Evolutionary conservation across 2,329 filamentous ascomycete species (phyloP).

Genomic region (Tricladium varicosporioides): DNA sequence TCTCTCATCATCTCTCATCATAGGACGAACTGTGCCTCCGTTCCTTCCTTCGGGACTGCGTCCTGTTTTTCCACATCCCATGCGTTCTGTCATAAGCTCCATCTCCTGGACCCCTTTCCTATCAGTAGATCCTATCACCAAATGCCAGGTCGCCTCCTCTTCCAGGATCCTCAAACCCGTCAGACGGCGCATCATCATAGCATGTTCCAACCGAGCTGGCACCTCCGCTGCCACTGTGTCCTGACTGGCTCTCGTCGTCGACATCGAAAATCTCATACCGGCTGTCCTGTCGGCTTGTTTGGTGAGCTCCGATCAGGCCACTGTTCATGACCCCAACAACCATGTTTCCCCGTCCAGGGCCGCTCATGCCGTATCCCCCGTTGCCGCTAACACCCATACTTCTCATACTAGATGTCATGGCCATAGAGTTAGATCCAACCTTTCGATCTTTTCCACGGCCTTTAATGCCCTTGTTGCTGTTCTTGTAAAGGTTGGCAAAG

Average conservation of each 20-base stretch:
- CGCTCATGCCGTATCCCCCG: slow-evolving; percentile 17
- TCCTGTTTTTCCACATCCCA: slow-evolving; percentile 6
- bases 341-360: slow-evolving; percentile 21
- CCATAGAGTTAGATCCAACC: slow-evolving; percentile 40
- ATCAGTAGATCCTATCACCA: slow-evolving; percentile 46
- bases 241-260: slow-evolving; percentile 40
- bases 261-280: slow-evolving; percentile 48
- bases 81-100: not conserved
- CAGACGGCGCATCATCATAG: slow-evolving; percentile 42
- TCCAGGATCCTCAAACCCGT: slow-evolving; percentile 24
- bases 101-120: slow-evolving; percentile 14
- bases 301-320: slow-evolving; percentile 19
- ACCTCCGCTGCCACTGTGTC: slow-evolving; percentile 31
- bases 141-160: slow-evolving; percentile 38
- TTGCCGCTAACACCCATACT: slow-evolving; percentile 3
- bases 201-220: slow-evolving; percentile 36
- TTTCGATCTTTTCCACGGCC: slow-evolving; percentile 84
- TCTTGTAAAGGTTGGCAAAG: slow-evolving; percentile 87
- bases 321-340: slow-evolving; percentile 6
- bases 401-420: slow-evolving; percentile 12
- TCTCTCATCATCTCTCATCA: slow-evolving; percentile 19
- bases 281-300: slow-evolving; percentile 6
- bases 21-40: slow-evolving; percentile 4
- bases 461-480: slow-evolving; percentile 98
- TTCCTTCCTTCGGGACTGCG: not conserved